phyloP scores from a whole-genome alignment of 2,329 filamentous ascomycete species.

The Clonostachys sp. region DNA sequence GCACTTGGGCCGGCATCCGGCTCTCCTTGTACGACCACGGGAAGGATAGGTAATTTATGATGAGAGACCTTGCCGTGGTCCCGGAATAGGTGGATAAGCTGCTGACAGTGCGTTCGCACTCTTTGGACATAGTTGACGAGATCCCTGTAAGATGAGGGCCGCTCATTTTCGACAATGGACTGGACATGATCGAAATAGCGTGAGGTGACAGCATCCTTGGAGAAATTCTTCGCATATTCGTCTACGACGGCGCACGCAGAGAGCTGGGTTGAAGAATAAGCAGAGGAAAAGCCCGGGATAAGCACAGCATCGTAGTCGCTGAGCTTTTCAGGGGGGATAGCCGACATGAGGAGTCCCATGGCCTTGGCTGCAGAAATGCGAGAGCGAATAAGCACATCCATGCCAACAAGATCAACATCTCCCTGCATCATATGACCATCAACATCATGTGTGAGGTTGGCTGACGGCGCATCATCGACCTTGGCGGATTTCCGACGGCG shows the following conservation, averaged over 20 bases:
- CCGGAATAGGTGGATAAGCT: slow-evolving; percentile 84
- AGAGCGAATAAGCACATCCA: slow-evolving; percentile 83
- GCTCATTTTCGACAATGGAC: slow-evolving; percentile 74
- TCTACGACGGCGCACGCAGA: slow-evolving; percentile 80
- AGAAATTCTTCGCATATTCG: slow-evolving; percentile 70
- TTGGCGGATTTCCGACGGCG: slow-evolving; percentile 84
- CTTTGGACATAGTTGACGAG: slow-evolving; percentile 87
- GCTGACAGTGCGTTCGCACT: slow-evolving; percentile 85
- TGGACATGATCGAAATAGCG: slow-evolving; percentile 64
- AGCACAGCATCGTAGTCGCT: slow-evolving; percentile 63
- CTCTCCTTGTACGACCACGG: slow-evolving; percentile 92
- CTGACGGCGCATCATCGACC: slow-evolving; percentile 59
- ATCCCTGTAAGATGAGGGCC: slow-evolving; percentile 81
- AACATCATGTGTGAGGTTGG: slow-evolving; percentile 82
- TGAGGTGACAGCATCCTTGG: slow-evolving; percentile 28
- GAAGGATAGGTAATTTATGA: slow-evolving; percentile 71
- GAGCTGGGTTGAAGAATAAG: slow-evolving; percentile 82
- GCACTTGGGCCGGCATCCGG: slow-evolving; percentile 86
- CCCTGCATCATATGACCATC: slow-evolving; percentile 98
- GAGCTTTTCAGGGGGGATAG: slow-evolving; percentile 61
- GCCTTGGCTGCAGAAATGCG: slow-evolving; percentile 84
- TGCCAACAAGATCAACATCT: slow-evolving; percentile 89
- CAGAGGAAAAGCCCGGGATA: slow-evolving; percentile 62
- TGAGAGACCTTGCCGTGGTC: slow-evolving; percentile 81
- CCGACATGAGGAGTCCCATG: slow-evolving; percentile 76